Evolutionary conservation across 73 alveolate species (phyloP).

Genomic region (Durusdinium trenchii): DNA sequence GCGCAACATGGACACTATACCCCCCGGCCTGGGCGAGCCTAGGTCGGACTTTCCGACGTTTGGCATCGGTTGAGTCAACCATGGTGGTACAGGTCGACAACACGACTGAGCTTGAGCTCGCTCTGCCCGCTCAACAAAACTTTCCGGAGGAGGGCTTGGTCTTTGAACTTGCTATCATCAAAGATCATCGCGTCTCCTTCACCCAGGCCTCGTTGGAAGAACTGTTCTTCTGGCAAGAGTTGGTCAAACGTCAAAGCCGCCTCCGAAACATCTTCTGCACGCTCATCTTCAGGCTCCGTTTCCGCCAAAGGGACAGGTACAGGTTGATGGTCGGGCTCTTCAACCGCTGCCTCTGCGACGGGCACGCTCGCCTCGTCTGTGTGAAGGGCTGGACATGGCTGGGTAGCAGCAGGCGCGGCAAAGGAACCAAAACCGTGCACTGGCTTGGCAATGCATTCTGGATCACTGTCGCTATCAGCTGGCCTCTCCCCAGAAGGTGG

Average conservation of each 20-base stretch:
- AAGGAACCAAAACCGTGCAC: background rate
- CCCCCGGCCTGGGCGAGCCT: background rate
- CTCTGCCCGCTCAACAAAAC: background rate
- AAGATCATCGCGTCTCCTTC: background rate
- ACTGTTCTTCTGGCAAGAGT: background rate
- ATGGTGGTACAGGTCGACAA: background rate
- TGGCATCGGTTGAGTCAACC: background rate
- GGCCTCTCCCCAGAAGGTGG: background rate
- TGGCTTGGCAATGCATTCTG: background rate
- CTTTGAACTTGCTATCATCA: background rate
- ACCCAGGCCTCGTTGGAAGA: conserved; percentile 7
- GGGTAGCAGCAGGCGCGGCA: conserved; percentile 10
- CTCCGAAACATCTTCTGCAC: background rate
- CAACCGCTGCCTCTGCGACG: background rate
- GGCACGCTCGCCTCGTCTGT: background rate
- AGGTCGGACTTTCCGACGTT: background rate
- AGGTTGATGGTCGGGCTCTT: background rate
- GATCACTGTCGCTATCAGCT: background rate
- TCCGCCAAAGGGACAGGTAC: background rate
- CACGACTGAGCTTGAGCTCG: background rate
- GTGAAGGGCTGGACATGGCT: background rate
- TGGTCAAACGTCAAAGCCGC: background rate
- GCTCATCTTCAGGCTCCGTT: background rate
- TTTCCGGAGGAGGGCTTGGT: background rate
- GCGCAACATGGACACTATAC: background rate